A percentile compares a stretch with the other conserved stretches of the same genome.
phyloP scores from a whole-genome alignment of 2,329 filamentous ascomycete species.

The Coniochaeta hoffmannii region DNA sequence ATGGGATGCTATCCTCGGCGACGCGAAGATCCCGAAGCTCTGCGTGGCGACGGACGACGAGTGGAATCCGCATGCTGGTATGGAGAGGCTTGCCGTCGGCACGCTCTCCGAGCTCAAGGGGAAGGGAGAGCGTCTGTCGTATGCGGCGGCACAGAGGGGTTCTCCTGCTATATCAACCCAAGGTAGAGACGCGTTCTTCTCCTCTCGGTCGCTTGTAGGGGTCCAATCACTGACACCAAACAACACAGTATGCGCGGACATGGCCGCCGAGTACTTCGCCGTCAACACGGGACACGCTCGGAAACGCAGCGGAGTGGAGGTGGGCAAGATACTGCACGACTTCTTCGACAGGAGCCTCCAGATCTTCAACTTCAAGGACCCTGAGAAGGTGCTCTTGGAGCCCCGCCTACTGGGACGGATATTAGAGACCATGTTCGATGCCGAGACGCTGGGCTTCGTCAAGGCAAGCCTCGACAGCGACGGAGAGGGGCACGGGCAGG shows the following conservation, averaged over 20 bases:
- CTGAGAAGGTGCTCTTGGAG: conserved; percentile 6
- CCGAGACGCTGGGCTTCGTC: neutral
- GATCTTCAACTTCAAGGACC: conserved; percentile 18
- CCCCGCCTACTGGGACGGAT: conserved; percentile 8
- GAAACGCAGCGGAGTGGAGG: conserved; percentile 15
- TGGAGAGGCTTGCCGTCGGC: conserved; percentile 7
- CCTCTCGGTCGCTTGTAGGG: neutral
- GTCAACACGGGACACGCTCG: conserved; percentile 17
- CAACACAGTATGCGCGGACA: conserved; percentile 11
- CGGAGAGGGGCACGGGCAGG: too few relatives aligned
- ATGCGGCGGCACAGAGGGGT: conserved; percentile 15
- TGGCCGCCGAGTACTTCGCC: conserved; percentile 13
- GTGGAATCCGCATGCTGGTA: conserved; percentile 3
- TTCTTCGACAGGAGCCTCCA: conserved; percentile 14
- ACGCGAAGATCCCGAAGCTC: conserved; percentile 7
- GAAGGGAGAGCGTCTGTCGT: conserved; percentile 10
- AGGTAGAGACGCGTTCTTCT: conserved; percentile 11
- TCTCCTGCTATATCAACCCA: conserved; percentile 13
- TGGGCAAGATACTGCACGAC: conserved; percentile 16
- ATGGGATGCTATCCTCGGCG: conserved; percentile 11
- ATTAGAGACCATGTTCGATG: conserved; percentile 11
- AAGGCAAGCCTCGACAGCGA: neutral
- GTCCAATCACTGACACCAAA: neutral
- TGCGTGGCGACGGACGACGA: conserved; percentile 12
- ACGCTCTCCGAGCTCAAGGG: conserved; percentile 11